Evolutionary conservation across 257 asterid species (phyloP), one percentile per base, ranked within the genome.

Genomic region (Scutellaria galericulata): DNA sequence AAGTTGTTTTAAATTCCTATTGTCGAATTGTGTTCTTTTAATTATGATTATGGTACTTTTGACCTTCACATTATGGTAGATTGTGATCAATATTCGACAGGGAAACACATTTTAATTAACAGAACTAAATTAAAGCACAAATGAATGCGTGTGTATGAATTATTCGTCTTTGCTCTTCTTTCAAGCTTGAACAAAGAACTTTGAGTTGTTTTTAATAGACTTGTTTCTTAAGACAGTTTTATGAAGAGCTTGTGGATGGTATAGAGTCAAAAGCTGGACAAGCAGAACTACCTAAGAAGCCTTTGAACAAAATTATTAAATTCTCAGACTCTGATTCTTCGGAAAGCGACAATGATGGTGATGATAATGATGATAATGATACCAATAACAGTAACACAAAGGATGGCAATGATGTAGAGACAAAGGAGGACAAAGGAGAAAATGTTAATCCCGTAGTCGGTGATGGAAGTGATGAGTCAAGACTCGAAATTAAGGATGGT

Each of bases 211-310:
- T 46, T 46, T 48, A 15, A 46, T 68, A 41, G 51, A 41, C 65
- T 73, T 72, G 27, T 60, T 27, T 48, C 13, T 61, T 66, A 14
- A 7, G 64, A 66, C 88, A 95, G 99, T 95, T 83, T 79, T 88
- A 64, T 50, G 99, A 95, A 66, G 99, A 95, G 77, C 88, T 92
- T 69, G 59, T 90, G 70, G 88, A 87, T 58, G 97, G 95, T 37
- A 73, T 66, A 59, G 85, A 75, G 62, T 64, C 83, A 15, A 81
- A 31, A 59, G 66, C 58, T 51, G 81, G 64, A 71, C 79, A 79
- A 20, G 76, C 71, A 60, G 86, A 82, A 72, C 65, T 75, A 63
- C 24, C 85, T 37, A 81, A 81, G 74, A 87, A 83, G 79, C 82
- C 89, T 54, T 11, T 61, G 64, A 92, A 95, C 87, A 95, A 92